Conservation (phyloP, 371 early-diverging fungal species). For the Funneliformis caledonium region DNA sequence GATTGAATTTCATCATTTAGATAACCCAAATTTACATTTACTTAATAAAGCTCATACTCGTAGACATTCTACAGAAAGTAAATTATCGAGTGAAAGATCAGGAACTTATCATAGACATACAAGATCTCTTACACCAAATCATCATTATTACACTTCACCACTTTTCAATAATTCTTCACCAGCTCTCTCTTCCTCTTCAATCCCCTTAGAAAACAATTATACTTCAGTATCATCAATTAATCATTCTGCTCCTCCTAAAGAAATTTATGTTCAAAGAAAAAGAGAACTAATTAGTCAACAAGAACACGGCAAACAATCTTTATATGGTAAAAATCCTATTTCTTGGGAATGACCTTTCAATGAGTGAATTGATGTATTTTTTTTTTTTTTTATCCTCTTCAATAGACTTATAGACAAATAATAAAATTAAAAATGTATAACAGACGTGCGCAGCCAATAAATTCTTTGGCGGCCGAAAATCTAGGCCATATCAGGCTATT, state of each 20-base stretch:
- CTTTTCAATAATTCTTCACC: neutral
- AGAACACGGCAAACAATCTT: neutral
- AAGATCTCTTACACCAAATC: slow-evolving; percentile 3
- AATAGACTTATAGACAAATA: no score
- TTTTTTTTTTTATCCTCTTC: no score
- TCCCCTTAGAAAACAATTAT: neutral
- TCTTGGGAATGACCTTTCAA: neutral
- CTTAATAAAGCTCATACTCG: neutral
- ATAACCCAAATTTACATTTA: neutral
- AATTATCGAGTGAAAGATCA: neutral
- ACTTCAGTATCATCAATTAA: neutral
- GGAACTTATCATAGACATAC: slow-evolving; percentile 14
- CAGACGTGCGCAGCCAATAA: no score
- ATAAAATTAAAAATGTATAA: no score
- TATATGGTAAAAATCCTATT: slow-evolving; percentile 22
- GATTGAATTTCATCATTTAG: neutral
- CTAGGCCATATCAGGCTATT: no score
- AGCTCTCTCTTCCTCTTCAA: neutral
- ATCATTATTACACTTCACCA: neutral
- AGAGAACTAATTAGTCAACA: neutral
- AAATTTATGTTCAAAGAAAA: slow-evolving; percentile 8
- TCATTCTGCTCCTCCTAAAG: slow-evolving; percentile 4
- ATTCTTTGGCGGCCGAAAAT: no score
- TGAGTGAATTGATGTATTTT: neutral
- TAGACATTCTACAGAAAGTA: neutral